Base-by-base conservation (phyloP, 2,329 filamentous ascomycete species). In the Ciborinia camelliae region DNA sequence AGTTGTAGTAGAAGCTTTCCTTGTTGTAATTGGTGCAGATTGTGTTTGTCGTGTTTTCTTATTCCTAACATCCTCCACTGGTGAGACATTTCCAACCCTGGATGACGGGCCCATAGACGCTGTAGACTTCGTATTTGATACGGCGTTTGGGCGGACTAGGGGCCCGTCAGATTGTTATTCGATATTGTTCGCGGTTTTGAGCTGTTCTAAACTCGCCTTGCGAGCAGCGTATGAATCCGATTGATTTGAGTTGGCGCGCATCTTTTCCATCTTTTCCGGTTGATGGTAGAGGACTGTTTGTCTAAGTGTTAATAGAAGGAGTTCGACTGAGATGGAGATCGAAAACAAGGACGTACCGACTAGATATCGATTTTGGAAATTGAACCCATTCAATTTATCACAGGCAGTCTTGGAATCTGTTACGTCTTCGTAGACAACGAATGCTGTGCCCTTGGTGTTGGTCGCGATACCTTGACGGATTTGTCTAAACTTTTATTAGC, bases 371-470 rank as follows among this genome's bases (percentile, higher is more conserved):
- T 94, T 97, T 83, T 99, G 95, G 80, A 99, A 99, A 83, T 99
- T 99, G 88, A 96, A 99, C 77, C 95, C 95, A 84, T 99, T 99
- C 79, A 99, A 85, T 83, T 98, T 97, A 84, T 99, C 95, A 84
- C 95, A 98, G 76, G 95, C 95, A 81, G 92, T 89, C 83, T 99
- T 99, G 72, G 95, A 93, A 84, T 99, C 95, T 86, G 95, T 90
- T 73, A 98, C 94, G 85, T 99, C 95, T 81, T 98, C 95, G 84
- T 97, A 99, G 80, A 99, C 95, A 73, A 99, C 95, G 80, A 97
- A 99, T 72, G 94, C 95, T 62, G 95, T 99, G 77, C 95, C 95
- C 81, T 98, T 99, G 75, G 95, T 97, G 79, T 95, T 94, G 81
- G 89, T 92, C 73, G 94, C 92, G 77, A 98, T 98, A 74, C 95